A percentile compares a stretch with the other conserved stretches of the same genome.
Conservation (phyloP, 2,329 filamentous ascomycete species). For the Keithomyces neogunnii region DNA sequence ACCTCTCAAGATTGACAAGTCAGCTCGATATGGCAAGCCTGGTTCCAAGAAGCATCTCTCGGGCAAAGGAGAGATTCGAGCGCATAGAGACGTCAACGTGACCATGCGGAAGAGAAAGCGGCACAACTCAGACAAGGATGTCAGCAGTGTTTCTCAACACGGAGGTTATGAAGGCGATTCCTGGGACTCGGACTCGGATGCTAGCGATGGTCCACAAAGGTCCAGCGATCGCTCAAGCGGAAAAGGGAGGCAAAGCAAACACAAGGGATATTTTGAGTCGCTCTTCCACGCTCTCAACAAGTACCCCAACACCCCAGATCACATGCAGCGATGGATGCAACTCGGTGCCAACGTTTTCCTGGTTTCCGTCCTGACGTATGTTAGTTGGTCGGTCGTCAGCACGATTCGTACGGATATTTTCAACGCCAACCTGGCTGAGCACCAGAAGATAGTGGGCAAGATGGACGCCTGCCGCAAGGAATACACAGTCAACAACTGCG, state of each 20-base stretch:
- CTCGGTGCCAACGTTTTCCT: slow-evolving; percentile 57
- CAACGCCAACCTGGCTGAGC: slow-evolving; percentile 60
- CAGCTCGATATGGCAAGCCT: slow-evolving; percentile 34
- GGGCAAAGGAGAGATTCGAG: slow-evolving; percentile 57
- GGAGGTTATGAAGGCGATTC: slow-evolving; percentile 33
- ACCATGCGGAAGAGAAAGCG: slow-evolving; percentile 46
- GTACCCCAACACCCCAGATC: slow-evolving; percentile 50
- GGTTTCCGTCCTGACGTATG: slow-evolving; percentile 48
- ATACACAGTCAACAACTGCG: slow-evolving; percentile 71
- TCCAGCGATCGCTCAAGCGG: slow-evolving; percentile 14
- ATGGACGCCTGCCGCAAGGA: slow-evolving; percentile 66
- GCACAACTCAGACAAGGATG: slow-evolving; percentile 41
- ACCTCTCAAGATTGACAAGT: slow-evolving; percentile 37
- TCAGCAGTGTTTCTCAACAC: slow-evolving; percentile 40
- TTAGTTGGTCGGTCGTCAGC: slow-evolving; percentile 59
- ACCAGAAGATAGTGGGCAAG: slow-evolving; percentile 60
- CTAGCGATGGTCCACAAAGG: slow-evolving; percentile 13
- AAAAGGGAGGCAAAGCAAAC: slow-evolving; percentile 15
- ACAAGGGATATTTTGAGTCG: slow-evolving; percentile 27
- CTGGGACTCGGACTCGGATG: slow-evolving; percentile 43
- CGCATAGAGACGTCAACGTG: slow-evolving; percentile 29
- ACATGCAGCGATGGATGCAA: slow-evolving; percentile 51
- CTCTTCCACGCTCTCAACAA: slow-evolving; percentile 45
- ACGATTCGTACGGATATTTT: slow-evolving; percentile 69
- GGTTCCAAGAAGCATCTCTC: slow-evolving; percentile 33